Evolutionary conservation across 106 monocot genomes (phyloP).

Genomic region (Dioscorea dumetorum): DNA sequence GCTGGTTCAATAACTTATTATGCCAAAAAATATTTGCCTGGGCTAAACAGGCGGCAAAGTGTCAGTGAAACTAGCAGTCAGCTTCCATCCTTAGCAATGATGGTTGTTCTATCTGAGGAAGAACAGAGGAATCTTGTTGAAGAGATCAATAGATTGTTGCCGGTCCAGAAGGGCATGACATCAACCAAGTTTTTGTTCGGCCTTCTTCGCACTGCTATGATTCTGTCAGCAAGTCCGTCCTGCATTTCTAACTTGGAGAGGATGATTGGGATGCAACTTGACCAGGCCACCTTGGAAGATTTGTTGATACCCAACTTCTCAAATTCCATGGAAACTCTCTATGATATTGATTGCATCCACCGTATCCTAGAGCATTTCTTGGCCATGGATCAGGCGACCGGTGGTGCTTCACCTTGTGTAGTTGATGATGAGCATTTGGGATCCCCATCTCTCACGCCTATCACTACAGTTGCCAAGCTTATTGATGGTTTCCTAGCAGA

Average conservation of each 20-base stretch:
- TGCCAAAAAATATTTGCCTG: constrained; percentile 13
- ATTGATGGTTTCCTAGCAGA: constrained; percentile 9
- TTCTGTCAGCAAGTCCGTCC: not conserved
- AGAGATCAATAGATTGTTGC: constrained; percentile 5
- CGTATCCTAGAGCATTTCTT: constrained; percentile 10
- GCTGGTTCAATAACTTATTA: constrained; percentile 5
- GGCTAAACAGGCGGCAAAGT: constrained; percentile 2
- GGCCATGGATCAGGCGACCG: constrained; percentile 7
- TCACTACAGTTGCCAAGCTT: constrained; percentile 11
- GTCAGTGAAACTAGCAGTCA: not conserved
- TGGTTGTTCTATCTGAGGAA: constrained; percentile 3
- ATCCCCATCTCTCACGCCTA: constrained; percentile 5
- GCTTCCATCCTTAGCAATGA: not conserved
- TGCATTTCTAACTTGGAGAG: constrained; percentile 7
- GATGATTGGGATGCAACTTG: constrained; percentile 10
- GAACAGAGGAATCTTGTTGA: constrained; percentile 9
- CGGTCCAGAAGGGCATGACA: constrained; percentile 1
- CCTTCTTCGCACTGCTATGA: constrained; percentile 13
- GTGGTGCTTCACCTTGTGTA: constrained; percentile 8
- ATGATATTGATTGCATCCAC: constrained; percentile 8
- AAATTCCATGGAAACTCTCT: constrained; percentile 8
- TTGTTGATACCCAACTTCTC: constrained; percentile 9
- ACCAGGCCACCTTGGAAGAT: constrained; percentile 11
- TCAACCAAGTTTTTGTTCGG: constrained; percentile 12
- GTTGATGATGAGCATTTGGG: constrained; percentile 10